Conservation (phyloP, 2,329 filamentous ascomycete species). For the Colletotrichum sp. region DNA sequence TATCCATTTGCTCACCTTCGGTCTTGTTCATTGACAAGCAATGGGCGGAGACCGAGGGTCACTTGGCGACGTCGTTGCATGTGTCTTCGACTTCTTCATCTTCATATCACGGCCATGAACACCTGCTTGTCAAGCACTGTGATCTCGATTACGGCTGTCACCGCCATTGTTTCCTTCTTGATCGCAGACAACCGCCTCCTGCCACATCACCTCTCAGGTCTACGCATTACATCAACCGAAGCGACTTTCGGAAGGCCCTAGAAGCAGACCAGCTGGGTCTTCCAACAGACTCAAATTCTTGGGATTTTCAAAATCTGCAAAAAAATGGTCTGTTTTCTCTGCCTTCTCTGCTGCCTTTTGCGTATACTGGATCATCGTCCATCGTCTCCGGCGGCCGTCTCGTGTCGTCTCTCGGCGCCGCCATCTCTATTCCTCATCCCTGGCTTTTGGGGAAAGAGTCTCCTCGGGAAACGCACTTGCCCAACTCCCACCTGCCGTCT, state of each 20-base stretch:
- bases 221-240: not conserved
- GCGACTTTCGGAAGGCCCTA: not conserved
- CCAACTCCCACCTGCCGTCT: not conserved
- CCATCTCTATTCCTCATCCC: not conserved
- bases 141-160: not conserved
- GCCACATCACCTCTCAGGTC: not conserved
- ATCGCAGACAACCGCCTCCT: not conserved
- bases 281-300: not conserved
- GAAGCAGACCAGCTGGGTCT: not conserved
- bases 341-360: not conserved
- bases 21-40: not conserved
- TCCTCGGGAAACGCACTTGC: not conserved
- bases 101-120: not conserved
- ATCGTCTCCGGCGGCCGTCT: not conserved
- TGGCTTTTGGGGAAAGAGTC: not conserved
- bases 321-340: not conserved
- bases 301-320: not conserved
- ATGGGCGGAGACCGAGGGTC: rapidly evolving
- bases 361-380: not conserved
- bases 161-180: not conserved
- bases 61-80: not conserved
- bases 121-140: not conserved
- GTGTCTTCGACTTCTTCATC: not conserved
- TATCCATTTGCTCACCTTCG: not conserved
- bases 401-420: not conserved